These are phyloP conservation scores for Euphrasia arctica DNA, from an alignment of 305 asterid genomes.

Conservation along the genomic window DNA sequence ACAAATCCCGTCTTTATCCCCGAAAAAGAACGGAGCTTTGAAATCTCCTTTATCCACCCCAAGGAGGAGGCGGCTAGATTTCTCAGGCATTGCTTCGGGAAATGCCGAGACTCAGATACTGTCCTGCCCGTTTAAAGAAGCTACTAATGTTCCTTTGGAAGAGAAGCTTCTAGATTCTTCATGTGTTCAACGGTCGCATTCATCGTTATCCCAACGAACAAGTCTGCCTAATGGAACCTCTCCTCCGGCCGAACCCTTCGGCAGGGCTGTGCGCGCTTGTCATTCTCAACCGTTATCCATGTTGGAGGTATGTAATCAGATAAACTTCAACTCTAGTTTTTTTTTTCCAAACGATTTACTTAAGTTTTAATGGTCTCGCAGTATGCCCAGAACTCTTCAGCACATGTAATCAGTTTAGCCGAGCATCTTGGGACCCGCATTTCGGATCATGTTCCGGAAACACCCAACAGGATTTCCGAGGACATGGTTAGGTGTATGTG, in stretches of 20 bases:
- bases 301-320: constrained; percentile 64
- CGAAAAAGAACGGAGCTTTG: constrained; percentile 38
- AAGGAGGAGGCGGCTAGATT: constrained; percentile 72
- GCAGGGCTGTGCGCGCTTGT: constrained; percentile 76
- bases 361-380: constrained; percentile 35
- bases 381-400: constrained; percentile 65
- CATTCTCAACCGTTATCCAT: constrained; percentile 95
- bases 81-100: constrained; percentile 35
- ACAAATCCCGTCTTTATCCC: constrained; percentile 52
- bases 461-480: constrained; percentile 88
- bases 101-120: constrained; percentile 33
- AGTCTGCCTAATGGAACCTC: constrained; percentile 44
- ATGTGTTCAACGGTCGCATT: constrained; percentile 69
- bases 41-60: constrained; percentile 58
- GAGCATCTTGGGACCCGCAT: constrained; percentile 94
- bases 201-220: constrained; percentile 67
- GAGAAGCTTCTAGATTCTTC: constrained; percentile 51
- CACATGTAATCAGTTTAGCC: constrained; percentile 76
- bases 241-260: constrained; percentile 57
- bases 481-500: constrained; percentile 95
- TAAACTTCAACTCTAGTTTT: not conserved
- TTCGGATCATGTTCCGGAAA: constrained; percentile 73
- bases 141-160: constrained; percentile 33
- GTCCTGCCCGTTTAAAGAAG: constrained; percentile 37
- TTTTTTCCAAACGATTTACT: not conserved